These are phyloP conservation scores for Strobilomyces echinocephalus DNA, from an alignment of 768 basidiomycete species.

Conservation along the genomic window DNA sequence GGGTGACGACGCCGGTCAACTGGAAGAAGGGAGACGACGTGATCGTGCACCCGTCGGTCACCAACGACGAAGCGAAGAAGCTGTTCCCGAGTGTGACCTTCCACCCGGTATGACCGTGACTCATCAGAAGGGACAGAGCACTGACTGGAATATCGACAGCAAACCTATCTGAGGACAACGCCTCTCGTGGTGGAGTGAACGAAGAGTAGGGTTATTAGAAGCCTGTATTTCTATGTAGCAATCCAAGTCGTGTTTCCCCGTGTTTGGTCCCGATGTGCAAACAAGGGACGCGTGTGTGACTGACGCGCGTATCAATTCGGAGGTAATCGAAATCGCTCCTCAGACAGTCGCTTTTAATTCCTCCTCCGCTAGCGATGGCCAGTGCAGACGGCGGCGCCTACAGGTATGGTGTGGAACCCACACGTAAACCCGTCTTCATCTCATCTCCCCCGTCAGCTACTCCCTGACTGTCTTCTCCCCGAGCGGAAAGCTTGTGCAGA, in stretches of 20 bases:
- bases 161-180: constrained; percentile 89
- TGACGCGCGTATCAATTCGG: constrained; percentile 24
- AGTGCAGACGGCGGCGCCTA: constrained; percentile 80
- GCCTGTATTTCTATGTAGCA: neutral
- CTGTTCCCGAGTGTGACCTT: constrained; percentile 81
- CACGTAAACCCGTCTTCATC: constrained; percentile 18
- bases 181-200: constrained; percentile 35
- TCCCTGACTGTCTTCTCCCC: constrained; percentile 99
- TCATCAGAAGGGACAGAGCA: neutral
- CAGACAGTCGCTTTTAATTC: constrained; percentile 20
- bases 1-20: constrained; percentile 87
- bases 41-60: constrained; percentile 83
- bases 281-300: constrained; percentile 26
- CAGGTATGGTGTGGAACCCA: constrained; percentile 50
- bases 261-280: constrained; percentile 16
- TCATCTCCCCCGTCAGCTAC: constrained; percentile 55
- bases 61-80: constrained; percentile 83
- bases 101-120: constrained; percentile 56
- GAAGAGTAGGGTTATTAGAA: neutral
- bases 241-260: constrained; percentile 14
- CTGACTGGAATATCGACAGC: constrained; percentile 9
- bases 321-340: constrained; percentile 16
- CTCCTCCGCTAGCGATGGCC: constrained; percentile 49
- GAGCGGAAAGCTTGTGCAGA: constrained; percentile 98
- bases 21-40: constrained; percentile 94